Percentiles rank a stretch among this genome's conserved stretches.
Evolutionary conservation across 1,284 basidiomycete genomes (phyloP).

Genomic region (Trichosporon sp.): DNA sequence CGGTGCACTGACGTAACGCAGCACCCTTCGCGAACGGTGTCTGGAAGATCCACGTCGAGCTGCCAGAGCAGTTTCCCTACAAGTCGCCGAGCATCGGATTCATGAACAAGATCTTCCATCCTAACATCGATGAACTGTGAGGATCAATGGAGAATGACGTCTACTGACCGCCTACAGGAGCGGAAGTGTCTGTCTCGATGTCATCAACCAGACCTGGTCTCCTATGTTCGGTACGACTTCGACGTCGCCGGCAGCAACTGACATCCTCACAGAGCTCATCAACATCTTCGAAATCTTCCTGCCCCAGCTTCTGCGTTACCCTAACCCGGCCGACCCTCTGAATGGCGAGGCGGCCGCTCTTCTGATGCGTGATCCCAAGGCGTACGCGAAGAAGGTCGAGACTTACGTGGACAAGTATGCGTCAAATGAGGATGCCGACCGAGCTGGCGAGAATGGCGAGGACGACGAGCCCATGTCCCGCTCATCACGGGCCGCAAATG

Average conservation of each 20-base stretch:
- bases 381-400: constrained; percentile 86
- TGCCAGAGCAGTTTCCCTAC: constrained; percentile 98
- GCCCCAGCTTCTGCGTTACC: constrained; percentile 92
- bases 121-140: constrained; percentile 93
- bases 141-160: constrained; percentile 41
- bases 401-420: constrained; percentile 52
- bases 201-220: constrained; percentile 99
- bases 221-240: constrained; percentile 83
- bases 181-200: constrained; percentile 90
- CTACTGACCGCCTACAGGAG: constrained; percentile 55
- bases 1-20: constrained; percentile 42
- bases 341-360: constrained; percentile 96
- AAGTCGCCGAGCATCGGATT: constrained; percentile 99
- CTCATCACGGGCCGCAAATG: constrained; percentile 49
- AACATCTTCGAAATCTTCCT: constrained; percentile 99
- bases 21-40: constrained; percentile 93
- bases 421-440: constrained; percentile 46
- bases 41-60: constrained; percentile 98
- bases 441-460: constrained; percentile 43
- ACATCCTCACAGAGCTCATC: constrained; percentile 71
- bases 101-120: constrained; percentile 99
- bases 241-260: constrained; percentile 7
- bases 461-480: constrained; percentile 36
- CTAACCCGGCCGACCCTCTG: constrained; percentile 94
- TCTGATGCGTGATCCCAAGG: constrained; percentile 93